Evolutionary conservation across 208 protist genomes (phyloP), one percentile per base, ranked within the genome.

Genomic region (Ichthyophonus hoferi): DNA sequence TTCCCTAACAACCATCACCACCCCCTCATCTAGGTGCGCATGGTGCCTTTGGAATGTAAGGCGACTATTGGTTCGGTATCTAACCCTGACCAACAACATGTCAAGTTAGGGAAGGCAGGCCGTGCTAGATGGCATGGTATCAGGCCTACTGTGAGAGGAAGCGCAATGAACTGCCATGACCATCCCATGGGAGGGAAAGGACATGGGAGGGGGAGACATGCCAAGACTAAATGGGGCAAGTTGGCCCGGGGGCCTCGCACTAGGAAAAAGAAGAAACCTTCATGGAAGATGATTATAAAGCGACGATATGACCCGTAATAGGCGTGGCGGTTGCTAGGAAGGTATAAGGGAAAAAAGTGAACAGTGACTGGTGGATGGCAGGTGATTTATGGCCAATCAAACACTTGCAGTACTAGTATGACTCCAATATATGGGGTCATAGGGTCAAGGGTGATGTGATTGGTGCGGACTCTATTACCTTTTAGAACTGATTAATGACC

Each of bases 91-190:
- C 76, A 78, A 3, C 24, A 84, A 42, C n/a, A 84, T 12, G 40
- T 77, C 17, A n/a, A 40, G 33, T 79, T 86, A 1, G 89, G 89
- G 81, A 90, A 90, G 84, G 89, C 89, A 40, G 89, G 89, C 41
- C 83, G 78, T 1, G 14, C 24, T 1, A 0, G 43, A n/a, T 90
- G 89, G 89, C 2, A 67, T 50, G 89, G 89, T 34, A 35, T 42
- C 0, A 77, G 90, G 34, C 90, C 90, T 2, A 1, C 1, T 1
- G 90, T 91, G 58, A 83, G 89, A 31, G 90, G 90, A 12, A 78
- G 81, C 33, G 90, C 87, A 17, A 91, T 91, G 90, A 91, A 91
- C 50, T 77, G 83, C 7, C 76, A 89, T 33, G 90, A 91, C 38
- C 90, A 91, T 84, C 90, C 90, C 39, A 12, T 50, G 14, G 89